Base-by-base conservation (phyloP, 768 basidiomycete species). In the Lepiota brunneoincarnata region DNA sequence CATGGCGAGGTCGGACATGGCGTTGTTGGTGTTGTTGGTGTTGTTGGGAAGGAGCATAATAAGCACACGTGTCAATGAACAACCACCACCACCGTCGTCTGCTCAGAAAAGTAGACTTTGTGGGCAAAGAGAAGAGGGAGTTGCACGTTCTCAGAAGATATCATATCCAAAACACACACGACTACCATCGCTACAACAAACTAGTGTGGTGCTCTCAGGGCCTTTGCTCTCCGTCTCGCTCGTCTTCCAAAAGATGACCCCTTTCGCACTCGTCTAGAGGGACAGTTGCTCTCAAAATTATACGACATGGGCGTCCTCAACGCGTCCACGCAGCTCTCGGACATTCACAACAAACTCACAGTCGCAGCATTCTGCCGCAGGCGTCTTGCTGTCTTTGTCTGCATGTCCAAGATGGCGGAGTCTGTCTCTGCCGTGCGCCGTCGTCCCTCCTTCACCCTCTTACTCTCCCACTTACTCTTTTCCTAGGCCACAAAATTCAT, bases 101-200 rank as follows among this genome's bases (percentile, higher is more conserved):
- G 31, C 82, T 95, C 68, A 94, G 91, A 69, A 94, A 97, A 73
- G 95, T 98, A 63, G 97, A 98, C 72, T 97, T 99, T 69, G 80
- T 98, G 56, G 95, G 98, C 83, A 86, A 88, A 12, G 87, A 86
- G 67, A 72, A 87, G 14, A 84, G 95, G 38, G 97, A 98, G 77
- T 83, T 91, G 71, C 92, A 88, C 68, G 89, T 98, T 51, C 89
- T 98, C 84, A 84, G 96, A 17, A 75, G 94, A 54, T 99, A 98
- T 69, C 97, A 98, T 71, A 81, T 99, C 58, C 95, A 98, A 64
- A 80, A 94, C 71, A 74, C 95, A 62, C 93, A 96, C 58, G 93
- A 96, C 72, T 95, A 95, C 68, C 87, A 92, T 81, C 93, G 91
- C 61, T 99, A 98, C 78, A 99, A 99, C 78, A 95, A 91, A 68